These are phyloP conservation scores for Hirsutella rhossiliensis DNA, from an alignment of 2,329 filamentous ascomycete species.

Conservation along the genomic window DNA sequence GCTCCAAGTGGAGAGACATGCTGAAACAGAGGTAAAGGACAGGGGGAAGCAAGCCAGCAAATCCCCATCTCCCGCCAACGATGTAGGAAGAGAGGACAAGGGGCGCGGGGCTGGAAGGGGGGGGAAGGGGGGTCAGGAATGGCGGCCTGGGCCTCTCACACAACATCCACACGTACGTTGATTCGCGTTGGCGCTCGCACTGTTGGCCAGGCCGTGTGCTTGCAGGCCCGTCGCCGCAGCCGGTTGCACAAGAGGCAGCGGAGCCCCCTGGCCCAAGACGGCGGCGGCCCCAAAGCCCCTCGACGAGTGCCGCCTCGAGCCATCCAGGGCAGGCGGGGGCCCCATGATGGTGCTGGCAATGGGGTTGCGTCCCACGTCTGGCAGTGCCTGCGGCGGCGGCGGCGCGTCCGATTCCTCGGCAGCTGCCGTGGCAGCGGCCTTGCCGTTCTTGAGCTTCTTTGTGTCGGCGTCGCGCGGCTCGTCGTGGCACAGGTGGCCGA, in stretches of 20 bases:
- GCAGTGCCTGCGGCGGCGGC: conserved; percentile 17
- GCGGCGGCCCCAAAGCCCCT: conserved; percentile 29
- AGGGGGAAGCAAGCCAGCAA: background rate
- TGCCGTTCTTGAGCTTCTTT: conserved; percentile 62
- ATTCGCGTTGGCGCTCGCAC: conserved; percentile 47
- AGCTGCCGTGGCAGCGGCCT: conserved; percentile 22
- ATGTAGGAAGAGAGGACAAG: too few relatives aligned
- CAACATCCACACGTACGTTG: conserved; percentile 50
- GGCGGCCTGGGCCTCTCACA: background rate
- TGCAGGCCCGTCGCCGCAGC: conserved; percentile 56
- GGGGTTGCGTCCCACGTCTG: conserved; percentile 39
- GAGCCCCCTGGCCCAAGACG: conserved; percentile 35
- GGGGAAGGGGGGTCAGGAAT: background rate
- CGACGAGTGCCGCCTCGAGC: conserved; percentile 21
- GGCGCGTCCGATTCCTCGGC: conserved; percentile 50
- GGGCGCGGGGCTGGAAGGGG: background rate
- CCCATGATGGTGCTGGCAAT: conserved; percentile 48
- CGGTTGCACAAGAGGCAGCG: conserved; percentile 61
- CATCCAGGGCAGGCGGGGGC: conserved; percentile 24
- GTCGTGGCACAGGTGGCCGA: conserved; percentile 96
- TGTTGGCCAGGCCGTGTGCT: conserved; percentile 40
- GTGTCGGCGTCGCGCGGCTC: conserved; percentile 76
- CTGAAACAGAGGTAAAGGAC: background rate
- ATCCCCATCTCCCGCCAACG: too few relatives aligned
- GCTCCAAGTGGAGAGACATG: background rate